These are phyloP conservation scores for Salix udensis DNA, from an alignment of 345 rosid genomes.

Conservation along the genomic window DNA sequence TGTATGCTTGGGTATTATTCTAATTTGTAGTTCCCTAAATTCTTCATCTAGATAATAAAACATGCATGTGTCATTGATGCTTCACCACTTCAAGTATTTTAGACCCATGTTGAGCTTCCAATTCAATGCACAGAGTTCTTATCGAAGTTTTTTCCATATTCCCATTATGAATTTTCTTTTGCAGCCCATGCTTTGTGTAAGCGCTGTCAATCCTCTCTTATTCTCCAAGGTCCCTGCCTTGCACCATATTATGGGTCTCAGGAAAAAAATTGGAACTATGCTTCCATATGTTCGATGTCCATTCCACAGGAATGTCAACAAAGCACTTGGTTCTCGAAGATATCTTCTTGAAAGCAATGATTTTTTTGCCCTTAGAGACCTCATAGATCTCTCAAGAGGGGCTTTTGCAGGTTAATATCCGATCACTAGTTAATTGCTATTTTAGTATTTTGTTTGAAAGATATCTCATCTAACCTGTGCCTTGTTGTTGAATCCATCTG, in stretches of 20 bases:
- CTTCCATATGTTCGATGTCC: slow-evolving; percentile 90
- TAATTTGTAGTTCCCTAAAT: no score
- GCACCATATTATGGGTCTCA: slow-evolving; percentile 59
- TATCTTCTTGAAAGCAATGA: slow-evolving; percentile 90
- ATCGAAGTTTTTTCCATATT: slow-evolving; percentile 13
- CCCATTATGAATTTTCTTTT: slow-evolving; percentile 22
- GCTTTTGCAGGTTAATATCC: slow-evolving; percentile 79
- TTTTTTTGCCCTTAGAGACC: slow-evolving; percentile 85
- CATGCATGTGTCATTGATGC: not conserved
- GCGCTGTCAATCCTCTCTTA: slow-evolving; percentile 91
- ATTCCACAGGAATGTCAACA: slow-evolving; percentile 68
- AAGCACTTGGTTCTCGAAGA: slow-evolving; percentile 82
- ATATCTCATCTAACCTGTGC: not conserved
- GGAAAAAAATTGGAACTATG: slow-evolving; percentile 74
- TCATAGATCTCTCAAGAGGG: slow-evolving; percentile 94
- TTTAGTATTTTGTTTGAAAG: slow-evolving; percentile 4
- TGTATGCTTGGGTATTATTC: not conserved
- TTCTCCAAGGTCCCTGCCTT: slow-evolving; percentile 90
- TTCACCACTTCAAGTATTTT: not conserved
- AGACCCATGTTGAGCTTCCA: not conserved
- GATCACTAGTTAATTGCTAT: not conserved
- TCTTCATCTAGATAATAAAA: not conserved
- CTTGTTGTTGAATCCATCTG: not conserved
- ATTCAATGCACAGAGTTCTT: not conserved
- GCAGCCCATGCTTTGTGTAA: slow-evolving; percentile 96